Conservation (phyloP, 352 stramenopile species). For the Halophytophthora batemanensis region DNA sequence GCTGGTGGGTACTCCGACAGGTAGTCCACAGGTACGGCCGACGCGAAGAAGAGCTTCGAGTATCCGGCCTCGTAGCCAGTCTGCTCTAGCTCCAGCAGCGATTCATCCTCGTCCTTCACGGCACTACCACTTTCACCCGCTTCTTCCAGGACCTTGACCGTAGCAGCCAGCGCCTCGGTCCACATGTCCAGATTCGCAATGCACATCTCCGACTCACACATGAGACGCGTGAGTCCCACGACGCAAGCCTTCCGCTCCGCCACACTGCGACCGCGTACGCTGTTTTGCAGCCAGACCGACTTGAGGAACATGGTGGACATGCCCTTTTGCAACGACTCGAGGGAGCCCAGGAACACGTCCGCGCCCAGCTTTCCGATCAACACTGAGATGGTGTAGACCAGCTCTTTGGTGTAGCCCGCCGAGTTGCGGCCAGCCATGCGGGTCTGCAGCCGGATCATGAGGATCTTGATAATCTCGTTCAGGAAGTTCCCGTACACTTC, state of each 20-base stretch:
- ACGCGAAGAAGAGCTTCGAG: constrained; percentile 92
- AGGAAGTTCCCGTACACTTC: constrained; percentile 75
- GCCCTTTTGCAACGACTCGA: constrained; percentile 88
- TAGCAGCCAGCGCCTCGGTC: constrained; percentile 42
- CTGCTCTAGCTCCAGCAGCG: constrained; percentile 70
- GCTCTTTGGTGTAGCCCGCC: constrained; percentile 76
- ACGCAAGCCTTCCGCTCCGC: constrained; percentile 70
- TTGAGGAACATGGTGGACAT: constrained; percentile 92
- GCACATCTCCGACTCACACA: constrained; percentile 74
- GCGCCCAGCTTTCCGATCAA: constrained; percentile 89
- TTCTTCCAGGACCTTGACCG: constrained; percentile 63
- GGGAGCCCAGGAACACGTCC: constrained; percentile 62
- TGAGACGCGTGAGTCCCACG: constrained; percentile 63
- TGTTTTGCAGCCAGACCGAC: constrained; percentile 86
- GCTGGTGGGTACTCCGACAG: constrained; percentile 72
- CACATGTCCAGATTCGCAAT: constrained; percentile 49
- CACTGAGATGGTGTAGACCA: constrained; percentile 88
- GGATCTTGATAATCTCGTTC: constrained; percentile 92
- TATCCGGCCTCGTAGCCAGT: constrained; percentile 93
- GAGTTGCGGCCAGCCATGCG: constrained; percentile 89
- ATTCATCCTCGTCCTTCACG: constrained; percentile 82
- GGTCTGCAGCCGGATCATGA: constrained; percentile 93
- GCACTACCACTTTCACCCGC: constrained; percentile 48
- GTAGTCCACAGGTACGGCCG: constrained; percentile 78
- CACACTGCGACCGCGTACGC: constrained; percentile 57